Base-by-base conservation (phyloP, 169 alveolate species). In the Plasmodium yoelii region DNA sequence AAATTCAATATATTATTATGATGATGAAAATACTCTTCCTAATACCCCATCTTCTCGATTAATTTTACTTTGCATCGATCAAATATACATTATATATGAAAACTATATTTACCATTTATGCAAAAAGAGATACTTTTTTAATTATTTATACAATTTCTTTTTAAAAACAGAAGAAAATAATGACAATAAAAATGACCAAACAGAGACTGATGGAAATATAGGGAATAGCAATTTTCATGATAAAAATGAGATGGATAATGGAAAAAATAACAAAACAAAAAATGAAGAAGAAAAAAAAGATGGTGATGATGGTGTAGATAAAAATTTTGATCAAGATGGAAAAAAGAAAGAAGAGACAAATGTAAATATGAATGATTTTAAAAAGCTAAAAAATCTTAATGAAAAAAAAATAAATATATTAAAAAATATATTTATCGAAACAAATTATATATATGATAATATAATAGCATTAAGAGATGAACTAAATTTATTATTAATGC, bases 41-140 rank as follows among this genome's bases (percentile, higher is more conserved):
- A 39, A 46, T 55, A 82, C 91, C 1, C 91, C 91, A 5, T 59
- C 91, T n/a, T 86, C 91, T 7, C 69, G 91, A 34, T 55, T 86
- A 47, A 26, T 68, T 19, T 56, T 86, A 65, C 67, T 86, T 5
- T 86, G 91, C 44, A 86, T 86, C 47, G 91, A 86, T 72, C 87
- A 46, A 63, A 70, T 86, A 26, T 86, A 86, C 46, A 73, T 86
- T 18, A 39, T 86, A 26, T 86, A 86, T 60, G 91, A 86, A 70
- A 86, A 86, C 51, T 86, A 86, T 72, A 65, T 86, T 24, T 86
- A 86, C 39, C 84, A 86, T 39, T 64, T 86, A 60, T 86, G 91
- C 34, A 86, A 55, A 34, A 86, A 86, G 57, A 86, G 91, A 22
- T 22, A 70, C 47, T 86, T 86, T 49, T 69, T 86, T 55, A 86